Conservation (phyloP, 805 yeast species). For the Barnettozyma californica region DNA sequence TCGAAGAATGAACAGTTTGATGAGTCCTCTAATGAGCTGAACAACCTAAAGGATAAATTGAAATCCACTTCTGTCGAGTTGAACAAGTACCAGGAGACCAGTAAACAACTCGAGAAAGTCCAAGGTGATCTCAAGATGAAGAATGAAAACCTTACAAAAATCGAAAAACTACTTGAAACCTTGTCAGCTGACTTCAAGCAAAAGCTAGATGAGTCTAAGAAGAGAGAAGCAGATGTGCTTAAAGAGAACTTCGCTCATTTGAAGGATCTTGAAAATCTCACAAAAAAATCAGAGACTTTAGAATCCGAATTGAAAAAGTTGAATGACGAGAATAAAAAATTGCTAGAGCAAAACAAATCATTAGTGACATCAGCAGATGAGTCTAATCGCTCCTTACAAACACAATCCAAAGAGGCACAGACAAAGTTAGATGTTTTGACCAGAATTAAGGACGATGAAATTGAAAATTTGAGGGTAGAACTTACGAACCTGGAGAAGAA, state of each 20-base stretch:
- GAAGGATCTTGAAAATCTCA: neutral
- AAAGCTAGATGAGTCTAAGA: neutral
- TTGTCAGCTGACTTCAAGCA: neutral
- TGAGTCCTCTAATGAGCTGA: neutral
- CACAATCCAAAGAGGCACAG: neutral
- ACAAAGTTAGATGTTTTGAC: no score
- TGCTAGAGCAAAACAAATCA: neutral
- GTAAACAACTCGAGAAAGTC: neutral
- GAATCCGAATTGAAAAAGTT: neutral
- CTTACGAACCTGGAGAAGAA: constrained; percentile 35
- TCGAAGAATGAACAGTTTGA: neutral
- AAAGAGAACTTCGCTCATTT: neutral
- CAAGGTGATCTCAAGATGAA: neutral
- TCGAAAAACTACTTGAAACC: neutral
- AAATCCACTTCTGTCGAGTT: neutral
- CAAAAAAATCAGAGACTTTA: neutral
- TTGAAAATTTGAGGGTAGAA: neutral
- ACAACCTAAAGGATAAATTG: neutral
- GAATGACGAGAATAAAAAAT: neutral
- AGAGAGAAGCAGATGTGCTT: neutral
- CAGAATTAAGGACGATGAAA: neutral
- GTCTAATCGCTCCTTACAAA: neutral
- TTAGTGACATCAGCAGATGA: neutral
- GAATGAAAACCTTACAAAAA: neutral
- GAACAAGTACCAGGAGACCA: neutral